Evolutionary conservation across 176 grass and related monocot genomes (phyloP).

Genomic region (Zea luxurians): DNA sequence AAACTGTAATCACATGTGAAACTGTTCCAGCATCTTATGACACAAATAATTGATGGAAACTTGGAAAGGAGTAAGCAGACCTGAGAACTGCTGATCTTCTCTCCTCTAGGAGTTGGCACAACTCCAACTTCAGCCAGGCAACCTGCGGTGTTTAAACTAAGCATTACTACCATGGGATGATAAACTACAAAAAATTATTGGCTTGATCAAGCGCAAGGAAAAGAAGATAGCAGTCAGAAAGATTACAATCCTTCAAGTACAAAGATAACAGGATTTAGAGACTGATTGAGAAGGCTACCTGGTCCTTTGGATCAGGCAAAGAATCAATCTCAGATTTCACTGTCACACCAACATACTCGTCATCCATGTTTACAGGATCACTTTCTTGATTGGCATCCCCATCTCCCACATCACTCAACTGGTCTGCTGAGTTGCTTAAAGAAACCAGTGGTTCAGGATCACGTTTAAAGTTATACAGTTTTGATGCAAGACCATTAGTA

Average conservation of each 20-base stretch:
- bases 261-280: conserved; percentile 8
- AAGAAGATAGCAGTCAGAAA: conserved; percentile 4
- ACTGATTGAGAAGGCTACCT: conserved; percentile 53
- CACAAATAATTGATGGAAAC: conserved; percentile 11
- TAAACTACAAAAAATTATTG: neutral
- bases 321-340: conserved; percentile 76
- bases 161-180: conserved; percentile 11
- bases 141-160: conserved; percentile 47
- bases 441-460: conserved; percentile 72
- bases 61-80: conserved; percentile 44
- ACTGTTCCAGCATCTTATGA: conserved; percentile 27
- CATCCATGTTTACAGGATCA: conserved; percentile 52
- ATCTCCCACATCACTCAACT: conserved; percentile 46
- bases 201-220: conserved; percentile 30
- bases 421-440: conserved; percentile 50
- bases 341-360: conserved; percentile 56
- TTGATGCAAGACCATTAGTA: conserved; percentile 68
- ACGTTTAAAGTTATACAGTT: conserved; percentile 82
- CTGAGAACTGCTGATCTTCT: conserved; percentile 94
- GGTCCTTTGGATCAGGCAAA: conserved; percentile 87
- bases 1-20: conserved; percentile 14
- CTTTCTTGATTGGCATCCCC: conserved; percentile 55
- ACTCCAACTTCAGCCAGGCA: conserved; percentile 78
- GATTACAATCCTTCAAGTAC: conserved; percentile 13
- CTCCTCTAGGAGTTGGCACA: conserved; percentile 89